Base-by-base conservation (phyloP, 2,329 filamentous ascomycete species). In the Stachybotrys elegans region DNA sequence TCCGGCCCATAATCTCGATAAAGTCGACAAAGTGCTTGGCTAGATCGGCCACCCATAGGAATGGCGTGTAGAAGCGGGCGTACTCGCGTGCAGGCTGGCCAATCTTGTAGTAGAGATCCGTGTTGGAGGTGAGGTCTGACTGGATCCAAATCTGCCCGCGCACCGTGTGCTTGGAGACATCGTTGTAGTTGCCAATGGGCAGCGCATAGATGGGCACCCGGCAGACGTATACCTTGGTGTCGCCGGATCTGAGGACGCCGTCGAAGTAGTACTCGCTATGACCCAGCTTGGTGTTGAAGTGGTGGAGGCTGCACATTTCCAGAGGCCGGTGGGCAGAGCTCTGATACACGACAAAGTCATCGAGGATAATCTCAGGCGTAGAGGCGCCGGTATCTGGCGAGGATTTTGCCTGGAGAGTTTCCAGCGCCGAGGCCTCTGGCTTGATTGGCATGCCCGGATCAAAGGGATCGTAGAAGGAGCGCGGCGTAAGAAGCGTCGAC, bases 1-100 rank as follows among this genome's bases (percentile, higher is more conserved):
- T 48, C 8, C 60, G 51, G 3, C 59, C 51, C 46, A 68, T 61
- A 9, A 57, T 40, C 4, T 63, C 59, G 39, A 86, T 67, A 51
- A 76, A 93, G 48, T 90, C 84, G 2, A 90, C 71, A 20, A 86
- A 74, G 53, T 89, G 81, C 56, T 91, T 92, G 0, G 77, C 72
- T 1, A 93, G 66, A 42, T 84, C 74, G 0, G 80, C 83, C 1
- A 91, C 62, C 86, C 86, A 93, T 0, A 82, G 47, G 48, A 89
- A 92, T 0, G 78, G 72, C 0, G 63, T 40, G 46, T 83, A 76
- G 52, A 83, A 90, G 2, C 79, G 65, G 11, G 48, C 49, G 54
- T 93, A 94, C 29, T 82, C 79, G 0, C 49, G 22, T 0, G 79
- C 69, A 0, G 88, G 84, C 0, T 43, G 59, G 3, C 58, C 58